Conservation (phyloP, 805 yeast species). For the Yamadazyma philogaea region DNA sequence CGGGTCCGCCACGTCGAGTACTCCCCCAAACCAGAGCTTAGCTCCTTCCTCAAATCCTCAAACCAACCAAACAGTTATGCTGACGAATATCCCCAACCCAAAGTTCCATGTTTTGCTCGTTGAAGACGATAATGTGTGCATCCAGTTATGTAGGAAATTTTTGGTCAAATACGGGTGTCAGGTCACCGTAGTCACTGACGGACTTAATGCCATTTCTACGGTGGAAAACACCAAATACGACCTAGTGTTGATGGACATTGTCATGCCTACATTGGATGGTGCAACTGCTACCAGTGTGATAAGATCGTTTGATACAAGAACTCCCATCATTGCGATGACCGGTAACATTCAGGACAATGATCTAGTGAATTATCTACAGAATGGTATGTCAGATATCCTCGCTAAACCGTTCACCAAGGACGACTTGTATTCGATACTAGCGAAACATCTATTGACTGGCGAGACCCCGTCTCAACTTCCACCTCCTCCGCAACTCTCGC, state of each 20-base stretch:
- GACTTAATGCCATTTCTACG: slow-evolving; percentile 78
- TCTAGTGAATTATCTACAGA: slow-evolving; percentile 71
- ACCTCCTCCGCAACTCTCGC: slow-evolving; percentile 6
- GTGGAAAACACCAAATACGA: slow-evolving; percentile 71
- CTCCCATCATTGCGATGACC: slow-evolving; percentile 94
- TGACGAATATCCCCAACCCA: slow-evolving; percentile 31
- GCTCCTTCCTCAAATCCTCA: background rate
- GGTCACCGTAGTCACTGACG: slow-evolving; percentile 91
- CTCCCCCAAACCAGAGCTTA: slow-evolving; percentile 5
- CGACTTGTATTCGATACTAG: slow-evolving; percentile 73
- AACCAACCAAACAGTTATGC: slow-evolving; percentile 10
- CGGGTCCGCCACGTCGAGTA: slow-evolving; percentile 7
- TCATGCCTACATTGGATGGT: slow-evolving; percentile 86
- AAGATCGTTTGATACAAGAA: slow-evolving; percentile 74
- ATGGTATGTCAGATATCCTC: slow-evolving; percentile 89
- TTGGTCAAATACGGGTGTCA: slow-evolving; percentile 85
- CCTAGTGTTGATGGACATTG: slow-evolving; percentile 81
- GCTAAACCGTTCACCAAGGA: slow-evolving; percentile 93
- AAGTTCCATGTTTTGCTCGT: slow-evolving; percentile 72
- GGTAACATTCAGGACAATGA: slow-evolving; percentile 84
- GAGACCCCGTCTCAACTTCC: background rate
- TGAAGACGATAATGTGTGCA: slow-evolving; percentile 80
- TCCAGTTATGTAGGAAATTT: slow-evolving; percentile 78
- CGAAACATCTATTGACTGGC: slow-evolving; percentile 57
- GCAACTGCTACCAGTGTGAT: slow-evolving; percentile 89